These are phyloP conservation scores for Prinsepia uniflora DNA, from an alignment of 306 rosid species.

Conservation along the genomic window DNA sequence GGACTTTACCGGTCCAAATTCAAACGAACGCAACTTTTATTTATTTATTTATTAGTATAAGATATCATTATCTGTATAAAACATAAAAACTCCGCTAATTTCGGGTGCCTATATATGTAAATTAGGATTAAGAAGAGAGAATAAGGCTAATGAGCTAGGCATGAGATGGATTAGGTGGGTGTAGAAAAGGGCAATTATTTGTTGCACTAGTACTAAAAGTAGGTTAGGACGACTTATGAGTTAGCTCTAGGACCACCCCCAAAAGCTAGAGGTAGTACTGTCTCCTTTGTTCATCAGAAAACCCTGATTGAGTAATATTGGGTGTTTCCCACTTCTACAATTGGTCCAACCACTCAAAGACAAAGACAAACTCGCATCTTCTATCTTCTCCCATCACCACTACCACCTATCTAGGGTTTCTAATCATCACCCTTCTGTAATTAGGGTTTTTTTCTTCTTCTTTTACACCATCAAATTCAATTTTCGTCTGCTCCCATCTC, in stretches of 20 bases:
- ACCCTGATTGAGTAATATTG: not conserved
- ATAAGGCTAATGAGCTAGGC: too few relatives aligned
- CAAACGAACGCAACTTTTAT: too few relatives aligned
- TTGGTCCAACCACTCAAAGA: conserved; percentile 27
- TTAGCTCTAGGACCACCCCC: too few relatives aligned
- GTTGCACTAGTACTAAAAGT: not conserved
- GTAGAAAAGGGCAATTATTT: conserved; percentile 3
- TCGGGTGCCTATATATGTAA: too few relatives aligned
- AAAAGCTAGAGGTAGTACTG: not conserved
- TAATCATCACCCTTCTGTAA: not conserved
- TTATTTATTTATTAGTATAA: too few relatives aligned
- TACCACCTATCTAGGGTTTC: conserved; percentile 10
- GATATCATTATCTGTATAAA: too few relatives aligned
- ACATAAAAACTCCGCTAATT: too few relatives aligned
- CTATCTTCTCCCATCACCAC: not conserved
- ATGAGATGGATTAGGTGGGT: too few relatives aligned
- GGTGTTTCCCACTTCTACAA: conserved; percentile 22
- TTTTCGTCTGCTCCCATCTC: not conserved
- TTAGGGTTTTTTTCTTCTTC: conserved; percentile 4
- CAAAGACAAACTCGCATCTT: not conserved
- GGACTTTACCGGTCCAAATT: too few relatives aligned
- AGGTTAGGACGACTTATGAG: too few relatives aligned
- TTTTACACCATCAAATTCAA: not conserved
- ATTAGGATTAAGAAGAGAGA: too few relatives aligned
- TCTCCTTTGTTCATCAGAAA: conserved; percentile 6